These are phyloP conservation scores for Bryoerythrophyllum caledonicum DNA, from an alignment of 225 moss, liverwort and hornwort genomes.

Conservation along the genomic window DNA sequence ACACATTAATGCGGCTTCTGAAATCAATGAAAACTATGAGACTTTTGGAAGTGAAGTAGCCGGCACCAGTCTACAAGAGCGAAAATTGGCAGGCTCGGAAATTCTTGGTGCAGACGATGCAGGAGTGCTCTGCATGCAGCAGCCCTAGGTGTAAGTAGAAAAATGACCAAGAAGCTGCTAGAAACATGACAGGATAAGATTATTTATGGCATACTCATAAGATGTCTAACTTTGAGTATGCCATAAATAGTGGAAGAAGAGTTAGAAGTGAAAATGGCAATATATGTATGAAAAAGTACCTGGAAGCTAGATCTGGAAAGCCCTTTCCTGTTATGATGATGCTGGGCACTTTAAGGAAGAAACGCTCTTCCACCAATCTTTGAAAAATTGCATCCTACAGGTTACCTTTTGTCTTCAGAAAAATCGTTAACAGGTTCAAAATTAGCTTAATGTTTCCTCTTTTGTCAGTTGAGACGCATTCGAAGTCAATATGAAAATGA, in stretches of 20 bases:
- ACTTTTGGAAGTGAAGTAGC: neutral
- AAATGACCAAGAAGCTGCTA: conserved; percentile 3
- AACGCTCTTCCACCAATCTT: conserved; percentile 79
- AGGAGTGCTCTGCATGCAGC: conserved; percentile 67
- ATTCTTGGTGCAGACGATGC: conserved; percentile 63
- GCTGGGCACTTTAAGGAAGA: conserved; percentile 72
- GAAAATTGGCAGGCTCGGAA: conserved; percentile 57
- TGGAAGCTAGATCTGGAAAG: conserved; percentile 91
- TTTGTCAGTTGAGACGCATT: neutral
- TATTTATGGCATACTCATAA: no score
- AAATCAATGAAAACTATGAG: neutral
- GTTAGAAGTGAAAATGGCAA: neutral
- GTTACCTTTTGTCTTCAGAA: neutral
- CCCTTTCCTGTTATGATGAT: conserved; percentile 90
- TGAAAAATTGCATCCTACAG: conserved; percentile 91
- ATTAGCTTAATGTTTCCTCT: neutral
- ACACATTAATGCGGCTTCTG: neutral
- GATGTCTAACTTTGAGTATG: neutral
- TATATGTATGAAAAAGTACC: conserved; percentile 37
- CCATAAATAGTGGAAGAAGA: neutral
- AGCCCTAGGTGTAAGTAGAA: neutral
- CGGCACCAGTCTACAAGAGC: conserved; percentile 85
- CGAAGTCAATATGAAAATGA: neutral
- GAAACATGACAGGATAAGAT: neutral
- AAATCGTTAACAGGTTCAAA: neutral